Percentiles rank a stretch among this genome's conserved stretches.
Conservation (phyloP, 2,329 filamentous ascomycete species). For the Aspergillus floridensis region DNA sequence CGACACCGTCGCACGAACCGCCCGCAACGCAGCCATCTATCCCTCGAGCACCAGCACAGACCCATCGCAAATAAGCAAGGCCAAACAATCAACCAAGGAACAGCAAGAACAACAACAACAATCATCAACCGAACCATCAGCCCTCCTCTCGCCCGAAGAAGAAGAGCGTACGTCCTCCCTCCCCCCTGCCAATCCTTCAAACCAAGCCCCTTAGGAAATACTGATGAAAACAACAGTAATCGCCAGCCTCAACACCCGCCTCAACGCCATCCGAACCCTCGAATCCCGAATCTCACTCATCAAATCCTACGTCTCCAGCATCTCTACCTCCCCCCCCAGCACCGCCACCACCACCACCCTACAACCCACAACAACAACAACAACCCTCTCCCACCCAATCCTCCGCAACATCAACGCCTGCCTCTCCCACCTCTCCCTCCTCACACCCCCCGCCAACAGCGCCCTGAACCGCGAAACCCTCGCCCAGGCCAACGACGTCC, state of each 20-base stretch:
- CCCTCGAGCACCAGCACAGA: constrained; percentile 17
- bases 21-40: constrained; percentile 69
- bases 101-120: constrained; percentile 25
- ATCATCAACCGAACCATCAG: constrained; percentile 25
- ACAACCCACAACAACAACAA: constrained; percentile 34
- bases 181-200: neutral
- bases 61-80: constrained; percentile 14
- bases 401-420: constrained; percentile 87
- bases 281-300: constrained; percentile 72
- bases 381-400: constrained; percentile 66
- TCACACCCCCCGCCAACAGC: constrained; percentile 67
- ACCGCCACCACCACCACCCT: constrained; percentile 10
- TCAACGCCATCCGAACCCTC: constrained; percentile 92
- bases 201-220: neutral
- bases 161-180: constrained; percentile 55
- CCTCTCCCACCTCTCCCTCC: constrained; percentile 75
- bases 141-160: constrained; percentile 56
- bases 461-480: constrained; percentile 69
- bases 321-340: constrained; percentile 67
- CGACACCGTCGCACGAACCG: constrained; percentile 83
- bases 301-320: constrained; percentile 70
- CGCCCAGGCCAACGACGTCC: constrained; percentile 79
- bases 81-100: constrained; percentile 29
- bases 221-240: constrained; percentile 35
- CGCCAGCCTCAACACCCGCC: constrained; percentile 73